Evolutionary conservation across 495 filamentous ascomycete species (phyloP).

Genomic region (Penicillium steckii): DNA sequence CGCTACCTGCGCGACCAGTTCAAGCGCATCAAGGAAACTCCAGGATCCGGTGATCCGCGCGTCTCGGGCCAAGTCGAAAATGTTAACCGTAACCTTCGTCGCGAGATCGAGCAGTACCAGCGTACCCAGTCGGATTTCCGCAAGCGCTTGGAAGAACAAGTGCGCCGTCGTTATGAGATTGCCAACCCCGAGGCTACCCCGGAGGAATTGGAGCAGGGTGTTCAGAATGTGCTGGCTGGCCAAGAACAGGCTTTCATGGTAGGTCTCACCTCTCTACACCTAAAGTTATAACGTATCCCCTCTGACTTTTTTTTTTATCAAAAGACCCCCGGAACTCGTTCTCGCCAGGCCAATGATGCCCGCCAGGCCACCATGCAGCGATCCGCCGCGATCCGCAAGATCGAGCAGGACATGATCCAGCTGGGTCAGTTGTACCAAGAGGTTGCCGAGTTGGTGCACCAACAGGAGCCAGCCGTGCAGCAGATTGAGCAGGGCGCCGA

Average conservation of each 20-base stretch:
- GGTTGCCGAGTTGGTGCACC: conserved; percentile 74
- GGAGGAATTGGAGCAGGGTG: conserved; percentile 72
- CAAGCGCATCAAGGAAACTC: conserved; percentile 74
- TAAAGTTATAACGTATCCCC: too few relatives aligned
- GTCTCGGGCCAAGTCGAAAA: conserved; percentile 77
- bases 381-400: conserved; percentile 86
- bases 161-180: conserved; percentile 86
- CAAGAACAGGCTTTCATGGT: conserved; percentile 74
- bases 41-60: conserved; percentile 64
- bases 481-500: conserved; percentile 81
- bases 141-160: conserved; percentile 74
- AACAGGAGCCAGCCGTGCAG: conserved; percentile 75
- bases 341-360: conserved; percentile 74
- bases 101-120: conserved; percentile 78
- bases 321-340: conserved; percentile 66
- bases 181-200: conserved; percentile 82
- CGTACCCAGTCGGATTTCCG: conserved; percentile 72
- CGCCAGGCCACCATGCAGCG: conserved; percentile 75
- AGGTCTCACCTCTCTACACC: conserved; percentile 3
- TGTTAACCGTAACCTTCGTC: conserved; percentile 74
- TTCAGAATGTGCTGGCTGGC: conserved; percentile 64
- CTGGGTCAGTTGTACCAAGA: conserved; percentile 81
- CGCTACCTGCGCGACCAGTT: conserved; percentile 71
- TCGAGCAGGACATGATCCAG: conserved; percentile 84
- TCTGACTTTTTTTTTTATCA: too few relatives aligned